Evolutionary conservation across 2,329 filamentous ascomycete species (phyloP), one percentile per base, ranked within the genome.

Genomic region (Emmonsia crescens): DNA sequence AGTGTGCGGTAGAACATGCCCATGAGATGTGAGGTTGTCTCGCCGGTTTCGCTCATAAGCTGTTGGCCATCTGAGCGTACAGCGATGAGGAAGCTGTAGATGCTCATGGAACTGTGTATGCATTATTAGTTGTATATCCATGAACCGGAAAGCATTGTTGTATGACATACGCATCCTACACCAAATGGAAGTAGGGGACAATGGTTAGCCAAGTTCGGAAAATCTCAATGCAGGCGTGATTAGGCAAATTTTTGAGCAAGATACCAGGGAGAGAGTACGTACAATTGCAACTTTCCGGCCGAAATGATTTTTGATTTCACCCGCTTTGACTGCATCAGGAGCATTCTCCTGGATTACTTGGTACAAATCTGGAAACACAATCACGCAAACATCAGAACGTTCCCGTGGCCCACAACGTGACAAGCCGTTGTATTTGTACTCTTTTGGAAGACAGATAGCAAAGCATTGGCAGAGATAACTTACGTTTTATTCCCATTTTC

Each of bases 1-100:
- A 99, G 83, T 2, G 94, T 99, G 69, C 94, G 92, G 81, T 99
- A 99, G 80, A 99, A 99, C 86, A 99, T 93, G 72, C 94, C 94
- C 92, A 99, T 97, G 19, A 99, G 80, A 75, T 99, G 94, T 21
- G 94, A 99, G 0, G 94, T 99, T 1, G 94, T 99, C 76, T 97
- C 91, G 71, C 94, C 94, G 59, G 87, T 88, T 71, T 99, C 94
- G 76, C 88, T 95, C 83, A 87, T 97, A 69, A 99, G 87, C 77
- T 96, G 91, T 75, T 99, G 91, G 68, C 94, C 94, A 69, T 96
- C 91, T 70, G 92, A 96, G 68, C 94, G 91, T 61, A 99, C 94
- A 57, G 94, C 94, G 73, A 99, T 94, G 64, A 99, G 85, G 80
- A 99, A 99, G 76, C 90, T 96, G 82, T 99, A 99, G 71, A 99